Evolutionary conservation across 805 yeast genomes (phyloP), one percentile per base, ranked within the genome.

Genomic region (Pichia kluyveri): DNA sequence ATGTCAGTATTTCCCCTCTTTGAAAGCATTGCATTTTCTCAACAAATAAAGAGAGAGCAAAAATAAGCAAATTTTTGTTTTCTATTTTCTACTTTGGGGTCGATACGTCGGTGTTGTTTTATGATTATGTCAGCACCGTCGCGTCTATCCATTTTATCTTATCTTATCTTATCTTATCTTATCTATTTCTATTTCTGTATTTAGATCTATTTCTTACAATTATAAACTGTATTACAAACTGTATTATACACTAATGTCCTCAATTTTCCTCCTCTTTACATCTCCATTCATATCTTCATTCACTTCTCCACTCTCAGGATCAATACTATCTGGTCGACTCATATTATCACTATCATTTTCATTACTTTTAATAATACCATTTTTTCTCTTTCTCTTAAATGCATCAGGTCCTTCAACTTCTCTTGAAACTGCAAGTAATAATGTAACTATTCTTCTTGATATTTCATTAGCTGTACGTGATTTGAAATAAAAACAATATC

Each of bases 401-500:
- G 76, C 75, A 43, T 71, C 76, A 12, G 80, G 80, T 0, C 80
- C 83, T 58, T 78, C 90, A 54, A 70, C 75, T 59, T 85, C 91
- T 60, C 86, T 76, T 0, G 86, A 76, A 15, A 86, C 68, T 2
- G 90, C 85, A 26, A 83, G 66, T 41, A 86, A 61, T 39, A 86
- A 67, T 0, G 93, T 83, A 41, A 73, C 80, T 10, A 81, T 74
- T 57, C 95, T 72, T 63, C 90, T 75, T 15, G 82, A 77, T 36
- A 86, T 57, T 52, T 86, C 95, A 56, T 78, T 85, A 1, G 86
- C 73, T 0, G 86, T 79, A 62, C 95, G 71, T 0, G 90, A 81
- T 44, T 71, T 70, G 56, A 86, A 73, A 58, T 75, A 86, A 83
- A 89, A 86, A 54, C 85, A 86, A 59, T 82, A 86, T 38, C 72